phyloP scores from a whole-genome alignment of 495 filamentous ascomycete species.

The Hypoxylon fuscum region DNA sequence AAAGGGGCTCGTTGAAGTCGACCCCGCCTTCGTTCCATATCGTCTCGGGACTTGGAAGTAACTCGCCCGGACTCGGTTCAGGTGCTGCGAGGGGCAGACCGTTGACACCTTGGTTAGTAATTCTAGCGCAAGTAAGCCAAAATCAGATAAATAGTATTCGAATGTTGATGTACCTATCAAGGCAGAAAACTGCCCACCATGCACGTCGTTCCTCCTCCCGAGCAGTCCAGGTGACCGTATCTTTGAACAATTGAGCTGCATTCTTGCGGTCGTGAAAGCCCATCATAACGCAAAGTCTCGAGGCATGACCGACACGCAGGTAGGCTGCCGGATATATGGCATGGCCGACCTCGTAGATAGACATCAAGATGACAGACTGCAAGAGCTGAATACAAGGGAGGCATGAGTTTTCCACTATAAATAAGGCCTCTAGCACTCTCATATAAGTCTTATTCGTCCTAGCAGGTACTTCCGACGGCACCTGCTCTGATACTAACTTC shows the following conservation, averaged over 20 bases:
- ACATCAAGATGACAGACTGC: slow-evolving; percentile 52
- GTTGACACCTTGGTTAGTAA: slow-evolving; percentile 23
- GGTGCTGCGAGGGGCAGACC: slow-evolving; percentile 28
- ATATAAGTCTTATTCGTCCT: slow-evolving; percentile 48
- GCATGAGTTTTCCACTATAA: slow-evolving; percentile 31
- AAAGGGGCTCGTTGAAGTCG: slow-evolving; percentile 37
- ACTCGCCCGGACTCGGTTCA: slow-evolving; percentile 34
- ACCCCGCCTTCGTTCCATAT: slow-evolving; percentile 34
- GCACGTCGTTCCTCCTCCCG: slow-evolving; percentile 35
- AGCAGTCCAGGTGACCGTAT: slow-evolving; percentile 28
- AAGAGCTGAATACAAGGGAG: slow-evolving; percentile 50
- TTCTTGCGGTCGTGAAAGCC: slow-evolving; percentile 52
- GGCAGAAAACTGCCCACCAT: slow-evolving; percentile 39
- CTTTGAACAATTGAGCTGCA: slow-evolving; percentile 41
- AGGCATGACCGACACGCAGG: slow-evolving; percentile 51
- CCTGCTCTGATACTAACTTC: slow-evolving; percentile 52
- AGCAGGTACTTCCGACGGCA: slow-evolving; percentile 45
- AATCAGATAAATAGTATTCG: no score
- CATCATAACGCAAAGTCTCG: slow-evolving; percentile 54
- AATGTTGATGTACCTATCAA: slow-evolving; percentile 38
- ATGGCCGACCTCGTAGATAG: slow-evolving; percentile 55
- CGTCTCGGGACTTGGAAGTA: slow-evolving; percentile 26
- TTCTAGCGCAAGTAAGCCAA: slow-evolving; percentile 12
- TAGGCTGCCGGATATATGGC: slow-evolving; percentile 58
- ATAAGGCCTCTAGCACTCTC: slow-evolving; percentile 39